phyloP scores from a whole-genome alignment of 1,139 yeast genomes.

The Blastobotrys malaysiensis region DNA sequence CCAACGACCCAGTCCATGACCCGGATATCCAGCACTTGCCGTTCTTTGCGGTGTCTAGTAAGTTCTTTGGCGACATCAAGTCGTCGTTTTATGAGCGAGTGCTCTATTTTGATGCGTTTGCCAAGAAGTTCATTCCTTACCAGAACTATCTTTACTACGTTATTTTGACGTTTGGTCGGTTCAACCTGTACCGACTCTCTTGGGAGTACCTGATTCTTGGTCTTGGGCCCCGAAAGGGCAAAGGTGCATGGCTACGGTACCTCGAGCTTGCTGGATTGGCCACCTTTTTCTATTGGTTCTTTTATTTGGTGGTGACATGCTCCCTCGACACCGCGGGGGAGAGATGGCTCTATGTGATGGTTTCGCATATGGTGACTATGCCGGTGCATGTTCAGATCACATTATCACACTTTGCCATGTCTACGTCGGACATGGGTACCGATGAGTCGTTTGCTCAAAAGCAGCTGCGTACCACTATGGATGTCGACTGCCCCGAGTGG shows the following conservation, averaged over 20 bases:
- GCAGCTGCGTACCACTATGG: constrained; percentile 89
- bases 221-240: constrained; percentile 71
- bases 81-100: constrained; percentile 73
- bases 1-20: constrained; percentile 89
- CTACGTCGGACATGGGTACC: constrained; percentile 78
- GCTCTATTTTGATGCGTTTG: constrained; percentile 62
- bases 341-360: constrained; percentile 55
- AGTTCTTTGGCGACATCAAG: constrained; percentile 60
- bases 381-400: constrained; percentile 90
- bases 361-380: constrained; percentile 79
- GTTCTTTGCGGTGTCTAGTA: constrained; percentile 77
- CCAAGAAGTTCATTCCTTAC: constrained; percentile 51
- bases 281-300: constrained; percentile 74
- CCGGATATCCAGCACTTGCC: constrained; percentile 94
- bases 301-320: constrained; percentile 54
- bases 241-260: constrained; percentile 83
- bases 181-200: constrained; percentile 74
- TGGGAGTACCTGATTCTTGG: constrained; percentile 72
- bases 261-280: constrained; percentile 65
- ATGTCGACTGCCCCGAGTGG: constrained; percentile 92
- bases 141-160: constrained; percentile 76
- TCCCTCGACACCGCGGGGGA: constrained; percentile 48
- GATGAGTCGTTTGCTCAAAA: constrained; percentile 78
- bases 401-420: constrained; percentile 88
- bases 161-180: constrained; percentile 74